Base-by-base conservation (phyloP, 2,329 filamentous ascomycete genomes). In the Neonectria hederae region DNA sequence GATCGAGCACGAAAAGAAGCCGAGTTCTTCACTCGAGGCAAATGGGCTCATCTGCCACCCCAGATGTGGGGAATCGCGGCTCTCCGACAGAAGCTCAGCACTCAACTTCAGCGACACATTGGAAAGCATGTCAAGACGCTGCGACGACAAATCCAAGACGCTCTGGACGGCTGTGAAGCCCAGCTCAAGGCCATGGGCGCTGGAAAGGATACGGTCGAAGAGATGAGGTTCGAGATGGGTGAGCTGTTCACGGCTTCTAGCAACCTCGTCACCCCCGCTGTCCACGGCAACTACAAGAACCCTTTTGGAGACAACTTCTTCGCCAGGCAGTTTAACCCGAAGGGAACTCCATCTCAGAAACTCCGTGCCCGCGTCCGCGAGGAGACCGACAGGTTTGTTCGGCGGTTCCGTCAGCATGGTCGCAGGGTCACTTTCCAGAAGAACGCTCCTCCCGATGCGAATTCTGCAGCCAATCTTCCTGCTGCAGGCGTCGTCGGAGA, bases 211-310 rank as follows among this genome's bases (percentile, higher is more conserved):
- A 85, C 83, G 0, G 79, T 84, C 1, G 81, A 83, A 65, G 84
- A 86, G 76, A 85, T 86, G 83, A 79, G 83, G 14, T 79, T 84
- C 63, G 82, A 86, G 72, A 83, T 86, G 70, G 83, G 83, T 48
- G 83, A 86, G 68, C 78, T 86, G 6, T 86, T 85, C 64, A 84
- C 83, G 0, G 77, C 80, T 0, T 85, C 82, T 32, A 84, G 84
- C 75, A 84, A 85, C 57, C 79, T 86, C n/a, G 83, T 85, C 40
- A 84, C 83, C 1, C 83, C 83, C 3, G 83, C 84, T 42, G 82
- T 85, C 26, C 83, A 85, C 57, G 84, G 83, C 54, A 84, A 84
- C 76, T 86, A 86, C 80, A 86, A 86, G 77, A 85, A 85, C 63
- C 83, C 83, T 0, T 83, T 84, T 17, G 82, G 82, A 61, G 83